Evolutionary conservation across 1,284 basidiomycete genomes (phyloP), one percentile per base, ranked within the genome.

Genomic region (Quambalaria eucalypti): DNA sequence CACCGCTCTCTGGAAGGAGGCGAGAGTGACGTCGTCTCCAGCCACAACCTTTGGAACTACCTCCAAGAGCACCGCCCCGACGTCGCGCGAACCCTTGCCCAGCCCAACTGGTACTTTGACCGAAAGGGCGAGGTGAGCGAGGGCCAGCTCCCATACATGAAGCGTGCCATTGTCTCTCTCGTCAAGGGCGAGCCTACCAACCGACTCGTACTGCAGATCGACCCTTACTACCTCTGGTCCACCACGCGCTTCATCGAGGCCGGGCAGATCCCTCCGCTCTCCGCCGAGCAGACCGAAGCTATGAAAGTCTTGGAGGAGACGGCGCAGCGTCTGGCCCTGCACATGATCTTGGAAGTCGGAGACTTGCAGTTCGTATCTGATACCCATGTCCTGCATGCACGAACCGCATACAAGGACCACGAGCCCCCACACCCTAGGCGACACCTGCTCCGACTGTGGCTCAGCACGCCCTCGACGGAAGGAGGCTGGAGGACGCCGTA

Each of bases 401-500:
- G 78, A 28, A 78, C 78, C 4, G 78, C 76, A 26, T 79, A 78
- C 64, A 73, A 64, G 51, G 78, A 79, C 57, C 73, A 76, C 56
- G 40, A 33, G 28, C 42, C 40, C 21, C 36, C 51, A 7, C 42
- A 48, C 10, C 50, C 76, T 1, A 64, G 77, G 19, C 62, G 78
- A 29, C 78, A 79, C 58, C 69, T 79, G 40, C 72, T 79, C 57
- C 67, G 78, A n/a, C 65, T 79, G 9, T 79, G 78, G 78, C 63
- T 79, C 28, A 68, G 76, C 1, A 77, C 77, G 1, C 76, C 76
- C 7, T 71, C 69, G 30, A 31, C 51, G 14, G 69, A 78, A 56
- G 78, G 78, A 8, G 78, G 77, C 1, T 78, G 78, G 78, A 70
- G 23, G 33, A 40, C 28, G 28, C 50, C 50, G 21, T 40, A 71